phyloP scores from a whole-genome alignment of 345 rosid species.

The Passiflora organensis region DNA sequence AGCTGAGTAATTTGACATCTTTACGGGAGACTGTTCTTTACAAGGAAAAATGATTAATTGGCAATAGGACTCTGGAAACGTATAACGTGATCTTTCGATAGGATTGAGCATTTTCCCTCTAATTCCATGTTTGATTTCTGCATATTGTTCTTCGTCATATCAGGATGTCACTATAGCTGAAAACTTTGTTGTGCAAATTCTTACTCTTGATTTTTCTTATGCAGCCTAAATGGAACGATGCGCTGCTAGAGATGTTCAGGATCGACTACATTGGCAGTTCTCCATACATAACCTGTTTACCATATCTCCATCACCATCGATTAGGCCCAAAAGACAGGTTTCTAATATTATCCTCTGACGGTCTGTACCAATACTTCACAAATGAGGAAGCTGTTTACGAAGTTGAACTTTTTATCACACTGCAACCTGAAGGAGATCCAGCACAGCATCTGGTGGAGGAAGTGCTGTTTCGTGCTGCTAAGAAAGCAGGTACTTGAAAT shows the following conservation, averaged over 20 bases:
- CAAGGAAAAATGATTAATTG: no score
- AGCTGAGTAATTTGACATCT: neutral
- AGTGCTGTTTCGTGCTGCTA: constrained; percentile 83
- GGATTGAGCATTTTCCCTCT: neutral
- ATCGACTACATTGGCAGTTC: constrained; percentile 70
- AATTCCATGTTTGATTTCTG: neutral
- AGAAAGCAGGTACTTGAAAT: constrained; percentile 60
- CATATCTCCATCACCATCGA: constrained; percentile 72
- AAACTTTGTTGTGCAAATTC: neutral
- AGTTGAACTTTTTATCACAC: constrained; percentile 64
- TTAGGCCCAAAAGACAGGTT: constrained; percentile 64
- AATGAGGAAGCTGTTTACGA: constrained; percentile 75
- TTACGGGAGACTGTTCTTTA: neutral
- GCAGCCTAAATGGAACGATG: constrained; percentile 89
- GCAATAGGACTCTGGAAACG: neutral
- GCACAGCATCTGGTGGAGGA: constrained; percentile 87
- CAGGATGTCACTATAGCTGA: neutral
- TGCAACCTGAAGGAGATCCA: constrained; percentile 91
- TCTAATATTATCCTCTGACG: constrained; percentile 80
- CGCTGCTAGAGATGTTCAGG: constrained; percentile 75
- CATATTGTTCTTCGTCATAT: neutral
- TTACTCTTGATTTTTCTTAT: constrained; percentile 10
- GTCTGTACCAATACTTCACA: constrained; percentile 78
- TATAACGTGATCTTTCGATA: neutral
- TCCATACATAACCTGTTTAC: constrained; percentile 72